Conservation (phyloP, 1,284 basidiomycete genomes). For the Ustilago bromivora region DNA sequence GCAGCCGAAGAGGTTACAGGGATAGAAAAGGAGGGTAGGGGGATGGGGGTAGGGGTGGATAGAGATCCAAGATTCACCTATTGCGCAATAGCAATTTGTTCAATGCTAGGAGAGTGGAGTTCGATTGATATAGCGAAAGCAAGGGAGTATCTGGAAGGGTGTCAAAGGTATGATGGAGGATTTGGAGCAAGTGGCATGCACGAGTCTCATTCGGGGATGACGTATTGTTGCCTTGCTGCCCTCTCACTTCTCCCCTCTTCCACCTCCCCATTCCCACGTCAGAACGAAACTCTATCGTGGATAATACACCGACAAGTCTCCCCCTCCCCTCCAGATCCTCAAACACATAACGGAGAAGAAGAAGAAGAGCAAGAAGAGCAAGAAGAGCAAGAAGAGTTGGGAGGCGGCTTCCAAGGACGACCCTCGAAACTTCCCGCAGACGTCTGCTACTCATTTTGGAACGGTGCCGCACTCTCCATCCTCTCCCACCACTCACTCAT, state of each 20-base stretch:
- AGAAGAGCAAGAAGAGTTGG: slow-evolving; percentile 9
- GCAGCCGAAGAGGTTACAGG: slow-evolving; percentile 71
- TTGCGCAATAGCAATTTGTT: slow-evolving; percentile 85
- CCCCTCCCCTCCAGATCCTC: neutral
- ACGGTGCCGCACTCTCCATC: slow-evolving; percentile 56
- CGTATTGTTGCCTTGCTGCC: slow-evolving; percentile 88
- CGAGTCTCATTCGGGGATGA: slow-evolving; percentile 94
- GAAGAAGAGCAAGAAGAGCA: slow-evolving; percentile 27
- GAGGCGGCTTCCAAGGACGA: slow-evolving; percentile 58
- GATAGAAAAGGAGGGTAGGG: neutral
- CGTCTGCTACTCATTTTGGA: slow-evolving; percentile 68
- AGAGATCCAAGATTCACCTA: slow-evolving; percentile 86
- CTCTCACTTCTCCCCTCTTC: slow-evolving; percentile 73
- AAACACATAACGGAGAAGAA: neutral
- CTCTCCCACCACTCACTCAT: slow-evolving; percentile 49
- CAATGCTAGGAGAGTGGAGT: slow-evolving; percentile 82
- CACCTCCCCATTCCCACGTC: neutral
- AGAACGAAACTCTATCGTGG: slow-evolving; percentile 20
- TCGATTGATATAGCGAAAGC: slow-evolving; percentile 78
- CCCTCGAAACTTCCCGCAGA: slow-evolving; percentile 55
- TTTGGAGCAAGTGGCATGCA: slow-evolving; percentile 84
- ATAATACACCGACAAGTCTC: slow-evolving; percentile 37
- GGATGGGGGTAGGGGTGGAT: slow-evolving; percentile 69
- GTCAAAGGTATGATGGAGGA: slow-evolving; percentile 89
- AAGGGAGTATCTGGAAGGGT: slow-evolving; percentile 74